These are phyloP conservation scores for Daldinia childiae DNA, from an alignment of 495 filamentous ascomycete genomes.

Conservation along the genomic window DNA sequence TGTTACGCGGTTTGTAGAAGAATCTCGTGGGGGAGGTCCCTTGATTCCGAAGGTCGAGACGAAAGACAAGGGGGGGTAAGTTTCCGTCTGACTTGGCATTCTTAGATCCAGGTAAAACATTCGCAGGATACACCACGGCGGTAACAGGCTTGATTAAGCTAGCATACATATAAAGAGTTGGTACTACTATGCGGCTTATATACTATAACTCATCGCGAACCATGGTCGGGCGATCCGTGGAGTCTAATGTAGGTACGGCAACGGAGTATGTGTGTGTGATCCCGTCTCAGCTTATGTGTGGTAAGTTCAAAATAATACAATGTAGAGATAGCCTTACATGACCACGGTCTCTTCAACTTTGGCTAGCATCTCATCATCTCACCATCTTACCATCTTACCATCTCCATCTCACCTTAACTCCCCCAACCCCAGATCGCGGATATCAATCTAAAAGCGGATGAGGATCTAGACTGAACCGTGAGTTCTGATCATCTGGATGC, in stretches of 20 bases:
- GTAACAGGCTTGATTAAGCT: slow-evolving; percentile 24
- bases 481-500: slow-evolving; percentile 24
- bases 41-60: slow-evolving; percentile 27
- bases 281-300: slow-evolving; percentile 23
- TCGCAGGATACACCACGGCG: slow-evolving; percentile 17
- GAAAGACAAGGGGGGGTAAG: slow-evolving; percentile 21
- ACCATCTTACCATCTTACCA: slow-evolving; percentile 8
- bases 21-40: slow-evolving; percentile 19
- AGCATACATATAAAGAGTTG: slow-evolving; percentile 20
- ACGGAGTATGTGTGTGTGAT: slow-evolving; percentile 26
- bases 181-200: slow-evolving; percentile 37
- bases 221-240: slow-evolving; percentile 34
- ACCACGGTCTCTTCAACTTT: slow-evolving; percentile 33
- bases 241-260: slow-evolving; percentile 36
- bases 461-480: slow-evolving; percentile 39
- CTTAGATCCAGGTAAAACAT: slow-evolving; percentile 33
- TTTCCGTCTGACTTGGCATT: slow-evolving; percentile 30
- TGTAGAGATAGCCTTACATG: slow-evolving; percentile 32
- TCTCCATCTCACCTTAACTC: slow-evolving; percentile 25
- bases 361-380: slow-evolving; percentile 32
- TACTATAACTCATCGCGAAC: slow-evolving; percentile 34
- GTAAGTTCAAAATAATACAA: slow-evolving; percentile 30
- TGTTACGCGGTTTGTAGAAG: slow-evolving; percentile 34
- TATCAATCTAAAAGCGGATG: slow-evolving; percentile 28
- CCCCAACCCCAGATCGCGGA: slow-evolving; percentile 37